phyloP scores from a whole-genome alignment of 306 rosid species.

The Ormosia semicastrata region DNA sequence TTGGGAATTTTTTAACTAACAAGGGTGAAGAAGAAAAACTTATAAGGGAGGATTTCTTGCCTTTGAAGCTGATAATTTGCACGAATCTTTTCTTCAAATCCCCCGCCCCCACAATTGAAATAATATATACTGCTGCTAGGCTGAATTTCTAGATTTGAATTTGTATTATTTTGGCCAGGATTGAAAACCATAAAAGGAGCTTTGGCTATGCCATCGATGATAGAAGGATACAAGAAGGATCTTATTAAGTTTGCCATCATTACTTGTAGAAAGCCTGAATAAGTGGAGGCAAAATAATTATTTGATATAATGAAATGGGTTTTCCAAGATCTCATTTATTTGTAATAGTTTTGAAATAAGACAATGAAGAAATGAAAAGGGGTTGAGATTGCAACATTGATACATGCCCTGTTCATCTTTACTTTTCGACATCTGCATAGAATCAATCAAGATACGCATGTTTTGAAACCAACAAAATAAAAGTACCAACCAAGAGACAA shows the following conservation, averaged over 20 bases:
- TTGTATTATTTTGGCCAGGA: slow-evolving; percentile 43
- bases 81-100: background rate
- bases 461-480: background rate
- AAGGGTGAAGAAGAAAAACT: background rate
- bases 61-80: background rate
- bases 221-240: slow-evolving; percentile 76
- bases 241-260: slow-evolving; percentile 76
- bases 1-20: background rate
- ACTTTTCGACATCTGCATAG: background rate
- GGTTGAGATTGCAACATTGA: background rate
- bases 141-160: slow-evolving; percentile 1
- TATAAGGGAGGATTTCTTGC: background rate
- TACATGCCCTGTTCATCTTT: background rate
- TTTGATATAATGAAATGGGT: background rate
- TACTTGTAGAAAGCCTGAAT: slow-evolving; percentile 69
- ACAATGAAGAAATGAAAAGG: background rate
- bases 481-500: background rate
- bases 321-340: background rate
- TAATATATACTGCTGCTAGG: background rate
- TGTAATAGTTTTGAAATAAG: background rate
- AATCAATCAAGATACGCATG: background rate
- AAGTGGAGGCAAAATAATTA: background rate
- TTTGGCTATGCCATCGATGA: slow-evolving; percentile 92
- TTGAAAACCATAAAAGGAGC: slow-evolving; percentile 82
- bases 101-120: background rate